Evolutionary conservation across 305 asterid species (phyloP).

Genomic region (Fraxinus platypoda): DNA sequence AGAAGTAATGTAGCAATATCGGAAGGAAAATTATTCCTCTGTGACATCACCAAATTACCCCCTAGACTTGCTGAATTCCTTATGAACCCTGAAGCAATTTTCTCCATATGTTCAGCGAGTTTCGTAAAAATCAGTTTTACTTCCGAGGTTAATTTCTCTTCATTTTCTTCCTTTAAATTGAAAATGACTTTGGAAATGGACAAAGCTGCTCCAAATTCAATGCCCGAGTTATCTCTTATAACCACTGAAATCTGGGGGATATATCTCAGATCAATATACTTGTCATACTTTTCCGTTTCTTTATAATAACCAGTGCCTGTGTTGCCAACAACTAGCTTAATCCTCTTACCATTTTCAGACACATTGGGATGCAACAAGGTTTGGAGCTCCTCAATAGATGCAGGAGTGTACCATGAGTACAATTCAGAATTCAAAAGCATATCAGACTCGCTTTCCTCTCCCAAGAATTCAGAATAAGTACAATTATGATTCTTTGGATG

Average conservation of each 20-base stretch:
- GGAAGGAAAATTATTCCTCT: conserved; percentile 75
- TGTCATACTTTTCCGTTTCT: conserved; percentile 39
- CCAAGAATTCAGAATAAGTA: conserved; percentile 39
- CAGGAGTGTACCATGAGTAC: conserved; percentile 59
- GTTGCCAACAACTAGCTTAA: conserved; percentile 66
- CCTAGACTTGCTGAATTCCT: conserved; percentile 88
- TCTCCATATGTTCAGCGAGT: conserved; percentile 67
- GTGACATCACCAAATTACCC: conserved; percentile 89
- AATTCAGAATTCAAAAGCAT: conserved; percentile 40
- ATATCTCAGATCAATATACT: conserved; percentile 58
- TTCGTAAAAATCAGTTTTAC: conserved; percentile 34
- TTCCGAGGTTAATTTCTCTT: conserved; percentile 22
- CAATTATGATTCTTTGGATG: conserved; percentile 28
- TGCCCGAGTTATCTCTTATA: conserved; percentile 33
- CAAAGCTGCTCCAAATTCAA: conserved; percentile 69
- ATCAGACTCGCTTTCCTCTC: conserved; percentile 20
- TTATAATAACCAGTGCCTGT: conserved; percentile 69
- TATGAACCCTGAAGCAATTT: conserved; percentile 61
- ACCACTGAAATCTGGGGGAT: conserved; percentile 59
- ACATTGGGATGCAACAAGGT: conserved; percentile 38
- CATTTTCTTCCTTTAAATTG: conserved; percentile 38
- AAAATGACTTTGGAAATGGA: conserved; percentile 56
- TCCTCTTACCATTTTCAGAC: conserved; percentile 21
- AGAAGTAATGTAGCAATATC: conserved; percentile 81
- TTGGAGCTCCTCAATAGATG: conserved; percentile 49